These are phyloP conservation scores for Fusarium pseudocircinatum DNA, from an alignment of 2,329 filamentous ascomycete species.

Conservation along the genomic window DNA sequence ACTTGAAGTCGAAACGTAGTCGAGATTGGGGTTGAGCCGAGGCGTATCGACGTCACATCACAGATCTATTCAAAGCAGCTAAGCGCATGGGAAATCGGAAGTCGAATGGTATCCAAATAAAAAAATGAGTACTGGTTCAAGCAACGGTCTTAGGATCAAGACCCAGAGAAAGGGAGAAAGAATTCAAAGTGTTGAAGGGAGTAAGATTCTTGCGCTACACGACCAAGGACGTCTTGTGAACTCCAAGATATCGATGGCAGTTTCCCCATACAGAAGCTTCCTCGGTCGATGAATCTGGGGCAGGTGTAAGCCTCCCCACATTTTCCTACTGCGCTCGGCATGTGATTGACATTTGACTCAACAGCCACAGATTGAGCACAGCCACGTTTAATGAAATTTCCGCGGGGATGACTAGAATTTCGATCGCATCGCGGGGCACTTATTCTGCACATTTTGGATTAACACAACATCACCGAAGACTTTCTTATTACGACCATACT, in stretches of 20 bases:
- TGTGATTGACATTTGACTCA: constrained; percentile 42
- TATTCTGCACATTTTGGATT: constrained; percentile 25
- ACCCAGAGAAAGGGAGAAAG: background rate
- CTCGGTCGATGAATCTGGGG: constrained; percentile 44
- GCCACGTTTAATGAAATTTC: constrained; percentile 23
- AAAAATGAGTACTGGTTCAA: background rate
- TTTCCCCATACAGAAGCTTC: constrained; percentile 37
- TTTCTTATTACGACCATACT: background rate
- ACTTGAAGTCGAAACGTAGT: background rate
- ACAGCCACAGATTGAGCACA: background rate
- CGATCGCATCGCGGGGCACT: constrained; percentile 42
- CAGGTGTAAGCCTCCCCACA: constrained; percentile 40
- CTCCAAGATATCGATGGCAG: constrained; percentile 14
- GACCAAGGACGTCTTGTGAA: constrained; percentile 21
- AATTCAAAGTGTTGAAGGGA: constrained; percentile 1
- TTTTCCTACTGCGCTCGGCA: constrained; percentile 35
- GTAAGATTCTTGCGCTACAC: constrained; percentile 18
- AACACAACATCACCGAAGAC: background rate
- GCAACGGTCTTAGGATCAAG: background rate
- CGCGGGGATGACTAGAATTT: constrained; percentile 23
- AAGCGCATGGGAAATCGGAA: constrained; percentile 22
- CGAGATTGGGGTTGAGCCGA: constrained; percentile 4
- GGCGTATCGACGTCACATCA: constrained; percentile 41
- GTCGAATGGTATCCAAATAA: background rate
- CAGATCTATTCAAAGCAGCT: constrained; percentile 20